Base-by-base conservation (phyloP, 2,329 filamentous ascomycete species). In the Arthroderma uncinatum region DNA sequence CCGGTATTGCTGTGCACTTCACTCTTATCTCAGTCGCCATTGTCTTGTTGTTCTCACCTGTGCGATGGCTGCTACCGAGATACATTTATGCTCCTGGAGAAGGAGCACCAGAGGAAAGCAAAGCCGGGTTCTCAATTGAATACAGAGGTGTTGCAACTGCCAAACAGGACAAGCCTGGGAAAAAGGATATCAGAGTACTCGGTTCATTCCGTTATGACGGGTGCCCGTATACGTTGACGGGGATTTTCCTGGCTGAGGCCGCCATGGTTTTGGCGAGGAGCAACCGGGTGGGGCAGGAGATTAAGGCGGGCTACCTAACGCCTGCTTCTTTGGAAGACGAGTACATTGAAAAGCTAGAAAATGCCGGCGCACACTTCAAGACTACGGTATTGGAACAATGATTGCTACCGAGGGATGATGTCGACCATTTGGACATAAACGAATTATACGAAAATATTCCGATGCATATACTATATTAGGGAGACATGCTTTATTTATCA, bases 71-170 rank as follows among this genome's bases (percentile, higher is more conserved):
- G 2, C 56, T 78, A 39, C 74, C 74, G 60, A 71, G 71, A 48
- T 62, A 78, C 28, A 67, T 80, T 34, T 76, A 74, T 55, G 68
- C 72, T n/a, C 78, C 79, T 2, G 80, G 80, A 1, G 62, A 73
- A 28, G 80, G 80, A 0, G 76, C 78, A 1, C 66, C 65, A 3
- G 71, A 69, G 61, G 76, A 79, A 65, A 73, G 63, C 54, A 71
- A 63, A 44, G 60, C 60, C 36, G 67, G 71, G 53, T 72, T 76
- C 54, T 64, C 59, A 9, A 52, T 75, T 4, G 74, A 77, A 60
- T 71, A 71, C 59, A 70, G 75, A 47, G 74, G 74, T n/a, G 61
- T 78, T 19, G 74, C 74, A 1, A 73, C 71, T 19, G 72, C 73
- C 1, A 72, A 76, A 53, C 68, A 73, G 50, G 62, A 64, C 10